Base-by-base conservation (phyloP, 176 grass and related monocot genomes). In the Bolboschoenus planiculmis region DNA sequence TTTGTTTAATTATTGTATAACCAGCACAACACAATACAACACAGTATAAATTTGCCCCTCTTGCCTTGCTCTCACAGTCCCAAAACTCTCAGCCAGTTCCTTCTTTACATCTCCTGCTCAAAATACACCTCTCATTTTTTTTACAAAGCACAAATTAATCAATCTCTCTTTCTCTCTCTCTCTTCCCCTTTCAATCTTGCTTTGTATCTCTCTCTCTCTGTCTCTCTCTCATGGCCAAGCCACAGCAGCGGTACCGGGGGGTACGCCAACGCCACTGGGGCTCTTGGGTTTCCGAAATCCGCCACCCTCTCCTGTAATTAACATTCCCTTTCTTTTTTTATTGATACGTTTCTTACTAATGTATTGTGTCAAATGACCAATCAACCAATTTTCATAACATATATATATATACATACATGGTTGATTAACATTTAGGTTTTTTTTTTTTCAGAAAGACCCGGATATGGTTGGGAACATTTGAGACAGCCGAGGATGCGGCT, bases 381-480 rank as follows among this genome's bases (percentile, higher is more conserved):
- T 33, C 13, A 34, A 56, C 11, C 54, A 56, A 79, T 79, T 16
- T 78, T 27, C 73, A 20, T 8, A 30, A 21, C 16, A 0, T 18
- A 29, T 54, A 29, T 30, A 60, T 60, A n/a, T n/a, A n/a, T n/a
- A n/a, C n/a, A n/a, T n/a, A n/a, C n/a, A n/a, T n/a, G n/a, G n/a
- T n/a, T n/a, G n/a, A n/a, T n/a, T n/a, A n/a, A n/a, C n/a, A n/a
- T n/a, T n/a, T n/a, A n/a, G n/a, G 1, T 26, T 34, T 1, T 67
- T 77, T 71, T 50, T 35, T 3, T 84, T 84, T 50, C 88, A 99
- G 96, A 85, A 99, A 99, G 86, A 95, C 92, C 4, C 93, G 96
- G 80, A 99, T 99, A 81, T 99, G 96, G 96, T 90, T 99, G 39
- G 96, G 96, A 44, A 99, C 96, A 77, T 99, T 99, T 86, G 93